A percentile compares a stretch with the other conserved stretches of the same genome.
phyloP scores from a whole-genome alignment of 106 monocot genomes.

The Apostasia ramifera region DNA sequence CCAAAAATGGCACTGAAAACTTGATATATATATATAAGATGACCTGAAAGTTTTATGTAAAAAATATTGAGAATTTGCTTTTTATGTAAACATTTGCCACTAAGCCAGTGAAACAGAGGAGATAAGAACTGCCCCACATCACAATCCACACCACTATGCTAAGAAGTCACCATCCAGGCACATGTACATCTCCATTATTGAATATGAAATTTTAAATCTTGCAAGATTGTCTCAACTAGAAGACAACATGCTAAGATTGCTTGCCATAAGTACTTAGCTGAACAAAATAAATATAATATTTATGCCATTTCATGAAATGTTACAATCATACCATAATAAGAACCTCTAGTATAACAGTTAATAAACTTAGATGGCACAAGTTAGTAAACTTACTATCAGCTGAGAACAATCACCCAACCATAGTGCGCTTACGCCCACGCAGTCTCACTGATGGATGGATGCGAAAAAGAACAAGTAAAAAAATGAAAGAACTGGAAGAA shows the following conservation, averaged over 20 bases:
- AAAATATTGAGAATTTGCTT: neutral
- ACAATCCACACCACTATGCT: neutral
- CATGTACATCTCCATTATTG: neutral
- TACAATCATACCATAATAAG: too few species aligned
- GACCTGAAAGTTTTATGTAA: neutral
- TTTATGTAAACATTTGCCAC: neutral
- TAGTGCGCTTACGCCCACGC: conserved; percentile 74
- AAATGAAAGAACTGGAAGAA: neutral
- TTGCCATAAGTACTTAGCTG: too few species aligned
- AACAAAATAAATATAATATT: too few species aligned
- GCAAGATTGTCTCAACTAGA: neutral
- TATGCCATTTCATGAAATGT: neutral
- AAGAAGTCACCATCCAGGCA: neutral
- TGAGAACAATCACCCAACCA: conserved; percentile 43
- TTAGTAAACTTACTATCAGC: too few species aligned
- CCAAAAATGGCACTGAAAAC: neutral
- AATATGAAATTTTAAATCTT: neutral
- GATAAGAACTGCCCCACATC: conserved; percentile 1
- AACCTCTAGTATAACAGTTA: too few species aligned
- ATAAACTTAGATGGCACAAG: too few species aligned
- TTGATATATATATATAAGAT: neutral
- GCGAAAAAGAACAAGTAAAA: neutral
- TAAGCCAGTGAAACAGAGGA: neutral
- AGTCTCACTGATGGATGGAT: conserved; percentile 41
- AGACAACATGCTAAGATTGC: too few species aligned